Percentiles rank a stretch among this genome's conserved stretches.
Evolutionary conservation across 2,329 filamentous ascomycete species (phyloP).

Genomic region (Colletotrichum sp.): DNA sequence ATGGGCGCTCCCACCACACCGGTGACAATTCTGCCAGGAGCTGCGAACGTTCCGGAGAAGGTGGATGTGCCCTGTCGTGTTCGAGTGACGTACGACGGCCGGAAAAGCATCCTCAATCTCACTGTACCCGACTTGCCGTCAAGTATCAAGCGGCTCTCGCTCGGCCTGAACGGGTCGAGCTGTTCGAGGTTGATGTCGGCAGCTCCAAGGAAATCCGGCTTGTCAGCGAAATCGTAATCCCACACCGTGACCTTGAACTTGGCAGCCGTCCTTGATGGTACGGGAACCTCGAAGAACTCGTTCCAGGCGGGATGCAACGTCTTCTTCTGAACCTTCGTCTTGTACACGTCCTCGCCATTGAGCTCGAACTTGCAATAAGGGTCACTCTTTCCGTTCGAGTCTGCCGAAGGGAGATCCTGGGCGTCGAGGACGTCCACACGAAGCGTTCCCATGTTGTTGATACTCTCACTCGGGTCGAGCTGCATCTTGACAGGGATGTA

Average conservation of each 20-base stretch:
- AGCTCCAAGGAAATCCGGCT: constrained; percentile 87
- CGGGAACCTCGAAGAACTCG: constrained; percentile 85
- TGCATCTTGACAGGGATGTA: constrained; percentile 95
- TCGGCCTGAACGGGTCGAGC: constrained; percentile 83
- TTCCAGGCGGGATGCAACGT: constrained; percentile 95
- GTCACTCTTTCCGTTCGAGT: constrained; percentile 96
- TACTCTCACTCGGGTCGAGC: constrained; percentile 92
- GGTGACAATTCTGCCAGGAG: constrained; percentile 86
- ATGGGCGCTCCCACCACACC: constrained; percentile 86
- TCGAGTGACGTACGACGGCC: constrained; percentile 87
- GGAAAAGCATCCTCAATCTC: constrained; percentile 86
- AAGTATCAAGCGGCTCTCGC: constrained; percentile 76
- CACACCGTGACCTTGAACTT: constrained; percentile 85
- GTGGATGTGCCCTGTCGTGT: constrained; percentile 89
- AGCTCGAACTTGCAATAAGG: constrained; percentile 95
- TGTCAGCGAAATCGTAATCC: constrained; percentile 97
- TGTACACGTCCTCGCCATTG: constrained; percentile 89
- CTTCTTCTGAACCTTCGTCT: constrained; percentile 97
- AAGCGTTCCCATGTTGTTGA: constrained; percentile 97
- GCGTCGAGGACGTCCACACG: constrained; percentile 93
- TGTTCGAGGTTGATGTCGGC: constrained; percentile 77
- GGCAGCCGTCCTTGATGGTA: constrained; percentile 84
- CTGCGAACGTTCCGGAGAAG: constrained; percentile 88
- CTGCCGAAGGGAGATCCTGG: constrained; percentile 85
- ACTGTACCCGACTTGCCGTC: constrained; percentile 91